Percentiles rank a stretch among this genome's conserved stretches.
Conservation (phyloP, 2,329 filamentous ascomycete species). For the Colletotrichum chlorophyti region DNA sequence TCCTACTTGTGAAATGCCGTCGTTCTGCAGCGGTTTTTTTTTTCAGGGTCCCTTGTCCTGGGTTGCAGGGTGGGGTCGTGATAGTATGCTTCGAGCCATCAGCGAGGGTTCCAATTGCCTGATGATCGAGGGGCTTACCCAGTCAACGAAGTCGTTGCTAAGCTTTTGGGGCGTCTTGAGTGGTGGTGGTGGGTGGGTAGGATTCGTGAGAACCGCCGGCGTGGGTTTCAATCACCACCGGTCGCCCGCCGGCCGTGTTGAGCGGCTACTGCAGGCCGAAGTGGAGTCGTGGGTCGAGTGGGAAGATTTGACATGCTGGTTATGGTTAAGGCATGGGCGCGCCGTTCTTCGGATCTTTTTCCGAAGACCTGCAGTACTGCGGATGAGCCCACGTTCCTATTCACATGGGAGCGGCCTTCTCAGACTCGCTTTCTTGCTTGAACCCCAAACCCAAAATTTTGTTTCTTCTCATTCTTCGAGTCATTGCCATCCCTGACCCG, state of each 20-base stretch:
- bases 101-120: neutral
- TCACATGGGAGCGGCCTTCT: neutral
- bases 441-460: conserved; percentile 21
- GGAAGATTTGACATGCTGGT: neutral
- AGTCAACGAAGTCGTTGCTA: conserved; percentile 1
- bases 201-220: too few species aligned
- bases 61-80: neutral
- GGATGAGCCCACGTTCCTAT: neutral
- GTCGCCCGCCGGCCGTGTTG: too few species aligned
- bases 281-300: neutral
- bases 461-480: too few species aligned
- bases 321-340: too few species aligned
- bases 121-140: neutral
- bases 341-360: neutral
- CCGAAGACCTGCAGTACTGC: neutral
- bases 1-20: conserved; percentile 1
- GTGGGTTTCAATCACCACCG: too few species aligned
- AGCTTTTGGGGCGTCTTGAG: conserved; percentile 9
- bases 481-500: neutral
- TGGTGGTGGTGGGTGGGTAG: too few species aligned
- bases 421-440: neutral
- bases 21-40: neutral
- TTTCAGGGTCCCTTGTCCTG: neutral
- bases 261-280: neutral
- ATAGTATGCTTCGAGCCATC: neutral